Conservation (phyloP, 371 early-diverging fungal species). For the Mortierella sp. region DNA sequence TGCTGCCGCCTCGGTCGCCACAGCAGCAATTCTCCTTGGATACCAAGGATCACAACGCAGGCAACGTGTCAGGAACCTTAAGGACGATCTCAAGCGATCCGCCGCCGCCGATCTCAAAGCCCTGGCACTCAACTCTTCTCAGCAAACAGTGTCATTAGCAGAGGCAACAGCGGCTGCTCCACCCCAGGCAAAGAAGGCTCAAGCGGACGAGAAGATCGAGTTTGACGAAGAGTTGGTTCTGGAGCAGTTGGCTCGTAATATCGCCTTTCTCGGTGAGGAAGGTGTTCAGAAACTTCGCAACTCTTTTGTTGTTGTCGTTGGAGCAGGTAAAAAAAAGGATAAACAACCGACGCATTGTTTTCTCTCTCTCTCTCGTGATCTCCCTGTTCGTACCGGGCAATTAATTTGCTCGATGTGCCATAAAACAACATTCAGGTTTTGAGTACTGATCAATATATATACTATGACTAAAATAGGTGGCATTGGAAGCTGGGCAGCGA, state of each 20-base stretch:
- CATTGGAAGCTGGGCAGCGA: conserved; percentile 48
- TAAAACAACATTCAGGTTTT: too few relatives aligned
- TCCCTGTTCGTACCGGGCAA: background rate
- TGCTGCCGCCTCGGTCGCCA: conserved; percentile 39
- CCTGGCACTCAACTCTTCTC: background rate
- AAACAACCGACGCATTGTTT: background rate
- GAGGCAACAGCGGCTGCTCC: background rate
- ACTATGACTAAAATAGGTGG: conserved; percentile 21
- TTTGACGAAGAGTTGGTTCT: conserved; percentile 45
- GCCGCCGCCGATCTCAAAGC: background rate
- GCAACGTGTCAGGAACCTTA: conserved; percentile 18
- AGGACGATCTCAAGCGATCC: conserved; percentile 7
- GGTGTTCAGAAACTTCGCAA: conserved; percentile 47
- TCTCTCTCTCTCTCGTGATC: too few relatives aligned
- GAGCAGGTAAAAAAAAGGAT: conserved; percentile 40
- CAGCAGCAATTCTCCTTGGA: conserved; percentile 40
- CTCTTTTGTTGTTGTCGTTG: conserved; percentile 47
- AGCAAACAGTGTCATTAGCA: background rate
- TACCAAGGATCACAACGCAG: conserved; percentile 38
- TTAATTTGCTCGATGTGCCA: background rate
- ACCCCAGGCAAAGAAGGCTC: background rate
- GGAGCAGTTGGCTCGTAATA: conserved; percentile 50
- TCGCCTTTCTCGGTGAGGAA: conserved; percentile 49
- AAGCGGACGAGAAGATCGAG: conserved; percentile 3
- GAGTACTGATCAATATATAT: background rate